Percentiles rank a stretch among this genome's conserved stretches.
These are phyloP conservation scores for Calonectria montana DNA, from an alignment of 2,329 filamentous ascomycete genomes.

Conservation along the genomic window DNA sequence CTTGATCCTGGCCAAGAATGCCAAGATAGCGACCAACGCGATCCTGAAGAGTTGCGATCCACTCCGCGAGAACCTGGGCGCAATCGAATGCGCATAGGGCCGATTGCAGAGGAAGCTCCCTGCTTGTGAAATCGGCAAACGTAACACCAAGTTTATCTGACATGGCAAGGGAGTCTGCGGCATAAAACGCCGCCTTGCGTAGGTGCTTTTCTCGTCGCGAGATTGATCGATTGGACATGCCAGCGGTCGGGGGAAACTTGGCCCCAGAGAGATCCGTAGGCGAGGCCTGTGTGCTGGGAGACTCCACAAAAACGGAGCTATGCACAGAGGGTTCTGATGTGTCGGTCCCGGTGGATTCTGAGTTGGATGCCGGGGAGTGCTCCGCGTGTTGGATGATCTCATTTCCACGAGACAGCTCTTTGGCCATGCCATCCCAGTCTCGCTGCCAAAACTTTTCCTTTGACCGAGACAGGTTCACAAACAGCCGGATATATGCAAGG, in stretches of 20 bases:
- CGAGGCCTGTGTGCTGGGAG: constrained; percentile 61
- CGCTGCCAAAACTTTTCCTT: constrained; percentile 96
- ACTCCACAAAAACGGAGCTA: constrained; percentile 62
- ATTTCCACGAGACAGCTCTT: constrained; percentile 82
- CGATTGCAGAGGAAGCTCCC: constrained; percentile 89
- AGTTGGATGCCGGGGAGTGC: constrained; percentile 64
- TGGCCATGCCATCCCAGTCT: constrained; percentile 91
- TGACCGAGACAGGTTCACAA: constrained; percentile 90
- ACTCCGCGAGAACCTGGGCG: constrained; percentile 92
- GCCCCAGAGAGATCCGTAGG: constrained; percentile 59
- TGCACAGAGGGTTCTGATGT: constrained; percentile 59
- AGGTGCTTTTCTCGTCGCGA: constrained; percentile 87
- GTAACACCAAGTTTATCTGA: constrained; percentile 87
- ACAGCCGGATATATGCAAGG: constrained; percentile 90
- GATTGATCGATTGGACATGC: constrained; percentile 56
- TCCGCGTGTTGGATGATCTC: constrained; percentile 82
- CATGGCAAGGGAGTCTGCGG: constrained; percentile 90
- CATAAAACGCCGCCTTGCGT: constrained; percentile 94
- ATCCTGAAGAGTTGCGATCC: constrained; percentile 93
- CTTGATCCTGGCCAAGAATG: constrained; percentile 83
- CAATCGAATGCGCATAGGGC: constrained; percentile 95
- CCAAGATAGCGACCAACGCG: constrained; percentile 91
- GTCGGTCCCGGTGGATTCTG: constrained; percentile 57
- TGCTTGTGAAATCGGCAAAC: constrained; percentile 84
- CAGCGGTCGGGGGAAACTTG: constrained; percentile 47